Evolutionary conservation across 2,329 filamentous ascomycete genomes (phyloP), one percentile per base, ranked within the genome.

Genomic region (Scorias spongiosa): DNA sequence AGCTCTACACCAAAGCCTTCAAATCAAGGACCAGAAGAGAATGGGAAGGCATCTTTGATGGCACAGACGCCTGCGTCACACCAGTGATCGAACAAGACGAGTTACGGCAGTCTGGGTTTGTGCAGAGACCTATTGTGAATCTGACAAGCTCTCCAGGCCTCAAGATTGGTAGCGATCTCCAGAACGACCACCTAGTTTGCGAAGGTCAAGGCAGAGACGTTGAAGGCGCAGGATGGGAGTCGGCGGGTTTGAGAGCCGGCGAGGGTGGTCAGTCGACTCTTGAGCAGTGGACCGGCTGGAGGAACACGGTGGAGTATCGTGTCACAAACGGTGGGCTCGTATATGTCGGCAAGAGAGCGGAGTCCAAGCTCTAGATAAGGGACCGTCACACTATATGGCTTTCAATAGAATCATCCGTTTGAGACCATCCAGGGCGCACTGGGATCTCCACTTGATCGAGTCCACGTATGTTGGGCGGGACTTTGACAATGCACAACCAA

Each of bases 21-120:
- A 76, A 71, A 59, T 62, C 66, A 39, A 85, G 78, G 65, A 81
- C 81, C 4, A 72, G 88, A 29, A 58, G 63, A 0, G 81, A 93
- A 59, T 96, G 89, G 89, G 89, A 94, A 63, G 59, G 48, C 2
- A 67, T 93, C 5, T 96, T 95, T 59, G 84, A 93, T 59, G 84
- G 83, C 10, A 91, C 84, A 0, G 89, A 96, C 64, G 89, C 89
- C 1, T 96, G 89, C 61, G 86, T 82, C 49, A 86, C 84, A n/a
- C 89, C 89, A 0, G 84, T 96, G 1, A 66, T 94, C 37, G 79
- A 78, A 29, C 84, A 86, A 51, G 56, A 53, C 0, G 87, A 94
- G 63, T 67, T 94, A 38, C 75, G 85, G 55, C 50, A 59, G n/a
- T 64, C 60, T 15, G 71, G 70, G 0, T 78, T 80, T 40, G 81